phyloP scores from a whole-genome alignment of 1,139 yeast species.

The Sugiyamaella castrensis region DNA sequence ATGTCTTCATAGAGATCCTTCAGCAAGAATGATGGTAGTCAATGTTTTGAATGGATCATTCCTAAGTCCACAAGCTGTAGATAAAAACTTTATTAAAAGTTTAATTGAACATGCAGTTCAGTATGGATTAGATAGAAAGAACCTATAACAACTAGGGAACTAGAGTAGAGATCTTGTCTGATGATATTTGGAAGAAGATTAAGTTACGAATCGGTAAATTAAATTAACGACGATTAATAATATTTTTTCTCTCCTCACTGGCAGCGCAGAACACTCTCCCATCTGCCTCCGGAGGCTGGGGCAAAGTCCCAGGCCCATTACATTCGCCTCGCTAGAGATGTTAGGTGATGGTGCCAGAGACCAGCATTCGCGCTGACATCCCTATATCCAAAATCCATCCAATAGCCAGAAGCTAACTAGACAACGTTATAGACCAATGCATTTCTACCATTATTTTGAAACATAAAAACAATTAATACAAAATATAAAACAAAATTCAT shows the following conservation, averaged over 20 bases:
- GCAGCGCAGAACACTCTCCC: no score
- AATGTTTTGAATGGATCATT: constrained; percentile 61
- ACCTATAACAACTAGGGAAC: constrained; percentile 41
- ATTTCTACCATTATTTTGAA: no score
- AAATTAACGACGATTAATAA: background rate
- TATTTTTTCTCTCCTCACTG: background rate
- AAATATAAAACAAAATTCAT: background rate
- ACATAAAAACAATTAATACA: no score
- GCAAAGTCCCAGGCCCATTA: no score
- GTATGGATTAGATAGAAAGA: constrained; percentile 53
- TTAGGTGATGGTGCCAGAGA: no score
- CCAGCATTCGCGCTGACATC: no score
- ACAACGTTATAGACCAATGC: no score
- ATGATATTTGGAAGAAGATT: constrained; percentile 49
- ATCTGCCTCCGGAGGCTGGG: no score
- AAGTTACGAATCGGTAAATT: constrained; percentile 11
- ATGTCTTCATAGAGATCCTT: constrained; percentile 73
- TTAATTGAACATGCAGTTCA: constrained; percentile 73
- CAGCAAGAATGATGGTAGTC: constrained; percentile 60
- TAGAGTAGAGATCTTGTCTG: constrained; percentile 48
- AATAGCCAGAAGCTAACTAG: no score
- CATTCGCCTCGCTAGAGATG: no score
- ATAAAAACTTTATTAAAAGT: constrained; percentile 63
- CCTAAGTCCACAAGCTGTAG: constrained; percentile 70
- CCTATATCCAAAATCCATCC: no score